Base-by-base conservation (phyloP, 257 asterid species). In the Buddleja alternifolia region DNA sequence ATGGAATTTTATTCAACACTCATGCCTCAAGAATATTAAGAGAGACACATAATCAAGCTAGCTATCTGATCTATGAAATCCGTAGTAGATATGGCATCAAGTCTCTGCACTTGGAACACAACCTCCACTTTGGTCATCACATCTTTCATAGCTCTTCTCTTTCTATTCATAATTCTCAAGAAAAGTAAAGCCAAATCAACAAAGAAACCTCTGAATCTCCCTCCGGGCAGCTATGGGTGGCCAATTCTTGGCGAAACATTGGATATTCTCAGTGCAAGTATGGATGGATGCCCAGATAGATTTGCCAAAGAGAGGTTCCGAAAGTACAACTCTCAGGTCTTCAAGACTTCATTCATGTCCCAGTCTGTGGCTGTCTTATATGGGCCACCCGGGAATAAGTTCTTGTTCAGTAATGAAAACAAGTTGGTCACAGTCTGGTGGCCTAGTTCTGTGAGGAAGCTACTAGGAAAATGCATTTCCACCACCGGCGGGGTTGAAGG, bases 361-460 rank as follows among this genome's bases (percentile, higher is more conserved):
- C 85, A 84, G 61, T 41, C 15, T 4, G 46, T 84, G 79, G 90
- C 73, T 0, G 82, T 84, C 10, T 8, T 82, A 36, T 78, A 75
- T 37, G 82, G 89, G 17, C 42, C 86, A 6, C 77, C 69, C 0
- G 89, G 83, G 8, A 82, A 90, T 54, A 90, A 86, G 29, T 84
- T 88, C 63, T 61, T 90, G 75, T 90, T 88, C 73, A 81, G 85
- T 40, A 90, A 86, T 7, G 90, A 81, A 21, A 88, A 86, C 67
- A 90, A 88, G 75, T 69, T 77, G 48, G 90, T 91, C 34, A 81
- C 77, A 0, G 76, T 76, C 2, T 91, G 96, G 95, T 86, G 95
- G 92, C 95, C 96, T 0, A 5, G 50, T 14, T 71, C 83, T 4
- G 73, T 77, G 4, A 72, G 59, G 20, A 64, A 68, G 63, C n/a